Base-by-base conservation (phyloP, 176 grass and related monocot species). In the Triticum timopheevii region DNA sequence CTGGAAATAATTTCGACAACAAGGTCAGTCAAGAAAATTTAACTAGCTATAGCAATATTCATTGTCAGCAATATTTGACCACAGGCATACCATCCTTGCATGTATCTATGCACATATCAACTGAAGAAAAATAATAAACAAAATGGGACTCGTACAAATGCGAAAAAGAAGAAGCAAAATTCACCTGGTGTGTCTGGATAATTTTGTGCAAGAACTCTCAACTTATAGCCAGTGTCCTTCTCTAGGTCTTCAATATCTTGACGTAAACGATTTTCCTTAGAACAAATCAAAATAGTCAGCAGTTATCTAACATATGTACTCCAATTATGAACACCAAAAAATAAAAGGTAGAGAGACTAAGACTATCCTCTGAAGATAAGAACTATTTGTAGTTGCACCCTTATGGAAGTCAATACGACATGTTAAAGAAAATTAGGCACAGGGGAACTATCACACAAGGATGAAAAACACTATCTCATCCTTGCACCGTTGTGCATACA, bases 141-240 rank as follows among this genome's bases (percentile, higher is more conserved):
- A 10, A 76, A 61, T 34, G 24, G 1, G 39, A 22, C 5, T 20
- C 20, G 0, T 17, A 49, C 35, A 12, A 58, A 85, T 85, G 64
- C 27, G 42, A 4, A 23, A 11, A 56, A 17, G 12, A 44, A 42
- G 9, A 73, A 31, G 24, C 17, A 93, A 68, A 25, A 61, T n/a
- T 77, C 69, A 98, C 96, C 96, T 80, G 96, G 96, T 38, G 96
- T 98, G 40, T 92, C 91, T 54, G 96, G 96, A 82, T 94, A 98
- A 78, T 98, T 98, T 83, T 98, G 96, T 86, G 93, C 93, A 66
- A 98, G 96, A 68, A 98, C 90, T 86, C 96, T 92, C 82, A 98
- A 69, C 68, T 98, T 98, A 77, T 90, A 92, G 2, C 96, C 96
- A 61, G 93, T 98, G 80, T 98, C 96, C 84, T 94, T 98, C 86